Base-by-base conservation (phyloP, 225 moss, liverwort and hornwort species). In the Takakia lepidozioides region DNA sequence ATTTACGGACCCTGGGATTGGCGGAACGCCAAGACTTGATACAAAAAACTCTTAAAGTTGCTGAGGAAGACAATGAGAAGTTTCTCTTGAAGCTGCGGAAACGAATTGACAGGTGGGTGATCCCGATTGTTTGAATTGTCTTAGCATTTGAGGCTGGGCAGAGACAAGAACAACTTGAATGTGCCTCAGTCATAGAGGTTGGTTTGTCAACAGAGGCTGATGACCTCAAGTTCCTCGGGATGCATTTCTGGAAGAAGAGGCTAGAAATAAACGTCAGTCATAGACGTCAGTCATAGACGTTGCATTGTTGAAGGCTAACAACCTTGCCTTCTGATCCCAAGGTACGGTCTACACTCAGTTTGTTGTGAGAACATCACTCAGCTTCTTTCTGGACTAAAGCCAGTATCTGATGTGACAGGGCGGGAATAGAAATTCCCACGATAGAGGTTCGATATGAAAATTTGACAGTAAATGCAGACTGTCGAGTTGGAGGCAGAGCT, bases 361-460 rank as follows among this genome's bases (percentile, higher is more conserved):
- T 48, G 17, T 48, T 22, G 25, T 26, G 13, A 18, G 19, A 4
- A 10, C 11, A 10, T 21, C 8, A 23, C 5, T 14, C 20, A 14
- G 26, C 15, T 48, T 16, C 14, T 8, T n/a, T 3, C 14, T 29
- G 26, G n/a, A n/a, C n/a, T n/a, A n/a, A n/a, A n/a, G n/a, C n/a
- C 26, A 29, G 4, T n/a, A 9, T 16, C 37, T 4, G 25, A 8
- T 25, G 28, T 27, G 46, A 41, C 58, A 75, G 70, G 59, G 92
- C 82, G 46, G 80, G 73, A 16, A 62, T 92, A 27, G 58, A 76
- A 62, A 62, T 82, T 0, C 92, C 87, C 1, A 82, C 76, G 0
- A 67, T 76, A 9, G 92, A 87, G 59, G 85, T 92, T 37, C 62
- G 87, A 11, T 87, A 82, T 27, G 72, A 85, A 46, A 69, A 85